A percentile compares a stretch with the other conserved stretches of the same genome.
These are phyloP conservation scores for Pythium volutum DNA, from an alignment of 352 stramenopile species.

Conservation along the genomic window DNA sequence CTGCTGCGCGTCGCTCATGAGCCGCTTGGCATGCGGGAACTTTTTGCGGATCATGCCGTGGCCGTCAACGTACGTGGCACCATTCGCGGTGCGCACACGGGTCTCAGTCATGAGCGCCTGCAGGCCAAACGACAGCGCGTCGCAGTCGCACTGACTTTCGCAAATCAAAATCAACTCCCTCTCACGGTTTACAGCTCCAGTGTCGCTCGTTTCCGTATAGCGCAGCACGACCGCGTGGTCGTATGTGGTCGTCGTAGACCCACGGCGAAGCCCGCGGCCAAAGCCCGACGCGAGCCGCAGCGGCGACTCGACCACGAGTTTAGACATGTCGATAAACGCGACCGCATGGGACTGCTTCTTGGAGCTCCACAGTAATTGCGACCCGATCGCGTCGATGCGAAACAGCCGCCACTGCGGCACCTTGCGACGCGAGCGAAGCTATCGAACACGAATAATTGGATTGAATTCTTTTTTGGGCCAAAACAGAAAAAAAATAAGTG, in stretches of 20 bases:
- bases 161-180: slow-evolving; percentile 59
- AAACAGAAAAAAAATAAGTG: no score
- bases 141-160: slow-evolving; percentile 55
- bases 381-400: slow-evolving; percentile 52
- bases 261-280: slow-evolving; percentile 24
- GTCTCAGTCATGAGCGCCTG: slow-evolving; percentile 46
- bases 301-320: slow-evolving; percentile 44
- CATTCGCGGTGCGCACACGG: slow-evolving; percentile 33
- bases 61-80: slow-evolving; percentile 57
- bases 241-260: slow-evolving; percentile 21
- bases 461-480: background rate
- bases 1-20: slow-evolving; percentile 47
- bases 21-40: slow-evolving; percentile 54
- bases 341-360: slow-evolving; percentile 44
- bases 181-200: background rate
- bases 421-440: slow-evolving; percentile 45
- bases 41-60: slow-evolving; percentile 64
- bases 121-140: slow-evolving; percentile 54
- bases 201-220: slow-evolving; percentile 32
- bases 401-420: slow-evolving; percentile 55
- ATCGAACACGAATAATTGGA: background rate
- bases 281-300: slow-evolving; percentile 33
- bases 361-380: slow-evolving; percentile 59
- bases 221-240: slow-evolving; percentile 40
- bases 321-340: slow-evolving; percentile 41